These are phyloP conservation scores for Leccinum insolens DNA, from an alignment of 1,284 basidiomycete species.

Conservation along the genomic window DNA sequence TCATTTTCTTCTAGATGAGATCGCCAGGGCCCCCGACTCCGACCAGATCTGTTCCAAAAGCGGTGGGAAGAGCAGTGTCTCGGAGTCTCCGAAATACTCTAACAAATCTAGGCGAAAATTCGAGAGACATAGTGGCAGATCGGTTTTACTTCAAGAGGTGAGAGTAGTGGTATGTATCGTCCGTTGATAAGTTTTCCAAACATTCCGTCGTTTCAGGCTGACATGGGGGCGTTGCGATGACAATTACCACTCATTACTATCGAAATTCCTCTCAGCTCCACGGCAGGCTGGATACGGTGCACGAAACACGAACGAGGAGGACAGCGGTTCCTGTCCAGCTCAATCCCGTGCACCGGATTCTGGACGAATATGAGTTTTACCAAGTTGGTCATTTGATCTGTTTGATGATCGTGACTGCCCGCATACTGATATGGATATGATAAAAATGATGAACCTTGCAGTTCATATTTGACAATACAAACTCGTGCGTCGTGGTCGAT, in stretches of 20 bases:
- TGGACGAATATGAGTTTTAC: conserved; percentile 8
- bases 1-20: conserved; percentile 21
- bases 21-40: conserved; percentile 18
- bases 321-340: conserved; percentile 10
- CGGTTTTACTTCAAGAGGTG: neutral
- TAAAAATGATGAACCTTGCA: conserved; percentile 22
- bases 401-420: conserved; percentile 13
- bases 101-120: neutral
- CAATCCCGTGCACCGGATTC: conserved; percentile 11
- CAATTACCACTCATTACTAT: conserved; percentile 13
- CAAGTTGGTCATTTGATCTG: conserved; percentile 22
- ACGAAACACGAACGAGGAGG: conserved; percentile 26
- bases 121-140: conserved; percentile 1
- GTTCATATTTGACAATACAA: neutral
- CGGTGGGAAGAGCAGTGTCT: neutral
- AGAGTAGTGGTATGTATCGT: neutral
- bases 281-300: conserved; percentile 25
- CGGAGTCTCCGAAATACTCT: conserved; percentile 4
- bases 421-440: conserved; percentile 8
- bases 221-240: conserved; percentile 10
- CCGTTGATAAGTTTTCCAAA: conserved; percentile 5
- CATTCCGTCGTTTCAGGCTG: conserved; percentile 21
- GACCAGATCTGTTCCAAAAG: conserved; percentile 21
- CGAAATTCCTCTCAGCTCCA: conserved; percentile 16
- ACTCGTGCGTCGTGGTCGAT: neutral